Evolutionary conservation across 2,329 filamentous ascomycete species (phyloP).

Genomic region (Canariomyces notabilis): DNA sequence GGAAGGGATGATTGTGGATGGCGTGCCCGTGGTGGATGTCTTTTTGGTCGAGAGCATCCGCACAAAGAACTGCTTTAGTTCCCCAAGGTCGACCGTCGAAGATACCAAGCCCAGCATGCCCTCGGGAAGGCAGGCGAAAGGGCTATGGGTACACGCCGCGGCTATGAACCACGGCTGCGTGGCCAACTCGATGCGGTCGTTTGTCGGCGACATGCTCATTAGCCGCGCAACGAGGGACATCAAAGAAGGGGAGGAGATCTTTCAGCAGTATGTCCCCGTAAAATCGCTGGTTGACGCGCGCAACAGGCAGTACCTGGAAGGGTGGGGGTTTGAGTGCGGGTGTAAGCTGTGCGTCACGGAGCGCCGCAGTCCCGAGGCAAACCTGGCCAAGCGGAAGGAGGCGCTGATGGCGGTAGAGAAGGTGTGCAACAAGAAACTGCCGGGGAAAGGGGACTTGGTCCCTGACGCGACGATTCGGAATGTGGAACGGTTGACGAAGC

Average conservation of each 20-base stretch:
- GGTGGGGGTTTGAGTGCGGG: slow-evolving; percentile 38
- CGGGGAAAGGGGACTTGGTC: slow-evolving; percentile 19
- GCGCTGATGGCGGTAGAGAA: slow-evolving; percentile 25
- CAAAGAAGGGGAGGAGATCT: slow-evolving; percentile 34
- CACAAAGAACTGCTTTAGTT: slow-evolving; percentile 38
- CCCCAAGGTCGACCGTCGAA: slow-evolving; percentile 29
- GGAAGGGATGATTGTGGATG: slow-evolving; percentile 33
- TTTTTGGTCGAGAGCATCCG: slow-evolving; percentile 38
- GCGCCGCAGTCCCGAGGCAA: slow-evolving; percentile 11
- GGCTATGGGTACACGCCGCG: slow-evolving; percentile 29
- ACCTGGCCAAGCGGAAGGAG: slow-evolving; percentile 23
- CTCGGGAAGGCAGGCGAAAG: slow-evolving; percentile 22
- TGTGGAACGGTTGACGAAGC: slow-evolving; percentile 29
- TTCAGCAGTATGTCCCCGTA: slow-evolving; percentile 35
- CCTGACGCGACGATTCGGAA: slow-evolving; percentile 31
- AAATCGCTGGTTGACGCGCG: slow-evolving; percentile 28
- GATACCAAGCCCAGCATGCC: slow-evolving; percentile 25
- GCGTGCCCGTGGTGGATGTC: slow-evolving; percentile 33
- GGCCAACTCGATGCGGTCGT: slow-evolving; percentile 29
- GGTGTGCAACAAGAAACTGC: slow-evolving; percentile 23
- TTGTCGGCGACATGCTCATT: slow-evolving; percentile 30
- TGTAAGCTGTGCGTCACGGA: slow-evolving; percentile 37
- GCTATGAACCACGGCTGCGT: slow-evolving; percentile 31
- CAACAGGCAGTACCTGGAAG: slow-evolving; percentile 25
- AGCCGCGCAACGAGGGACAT: slow-evolving; percentile 35